A percentile compares a stretch with the other conserved stretches of the same genome.
Evolutionary conservation across 352 stramenopile species (phyloP).

Genomic region (Phytopythium montanum): DNA sequence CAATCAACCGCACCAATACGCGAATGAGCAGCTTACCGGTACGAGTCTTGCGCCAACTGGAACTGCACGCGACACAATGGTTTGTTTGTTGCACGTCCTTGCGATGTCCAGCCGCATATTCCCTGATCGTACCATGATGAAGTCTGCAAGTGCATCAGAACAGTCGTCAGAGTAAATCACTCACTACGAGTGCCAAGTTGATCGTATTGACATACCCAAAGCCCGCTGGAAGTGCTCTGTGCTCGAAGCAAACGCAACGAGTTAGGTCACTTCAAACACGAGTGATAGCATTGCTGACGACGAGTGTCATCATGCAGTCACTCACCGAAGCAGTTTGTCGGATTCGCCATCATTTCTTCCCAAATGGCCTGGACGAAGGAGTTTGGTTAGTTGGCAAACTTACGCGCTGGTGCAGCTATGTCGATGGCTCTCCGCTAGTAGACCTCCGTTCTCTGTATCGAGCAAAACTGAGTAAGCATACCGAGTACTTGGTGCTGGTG

Average conservation of each 20-base stretch:
- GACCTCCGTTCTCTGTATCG: slow-evolving; percentile 11
- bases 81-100: background rate
- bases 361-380: slow-evolving; percentile 59
- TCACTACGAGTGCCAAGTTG: background rate
- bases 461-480: background rate
- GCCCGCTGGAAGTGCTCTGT: slow-evolving; percentile 73
- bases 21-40: slow-evolving; percentile 31
- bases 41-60: slow-evolving; percentile 81
- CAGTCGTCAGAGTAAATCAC: slow-evolving; percentile 6
- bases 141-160: slow-evolving; percentile 32
- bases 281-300: background rate
- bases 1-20: background rate
- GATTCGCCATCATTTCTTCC: slow-evolving; percentile 88
- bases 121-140: slow-evolving; percentile 49
- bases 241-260: slow-evolving; percentile 2
- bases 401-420: background rate
- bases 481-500: background rate
- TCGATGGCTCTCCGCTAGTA: too few relatives aligned
- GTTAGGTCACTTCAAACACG: background rate
- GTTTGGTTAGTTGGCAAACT: background rate
- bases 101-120: background rate
- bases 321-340: slow-evolving; percentile 72
- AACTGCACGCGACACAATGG: slow-evolving; percentile 32
- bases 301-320: background rate
- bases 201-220: slow-evolving; percentile 31